These are phyloP conservation scores for Thelonectria rubi DNA, from an alignment of 2,329 filamentous ascomycete species.

Conservation along the genomic window DNA sequence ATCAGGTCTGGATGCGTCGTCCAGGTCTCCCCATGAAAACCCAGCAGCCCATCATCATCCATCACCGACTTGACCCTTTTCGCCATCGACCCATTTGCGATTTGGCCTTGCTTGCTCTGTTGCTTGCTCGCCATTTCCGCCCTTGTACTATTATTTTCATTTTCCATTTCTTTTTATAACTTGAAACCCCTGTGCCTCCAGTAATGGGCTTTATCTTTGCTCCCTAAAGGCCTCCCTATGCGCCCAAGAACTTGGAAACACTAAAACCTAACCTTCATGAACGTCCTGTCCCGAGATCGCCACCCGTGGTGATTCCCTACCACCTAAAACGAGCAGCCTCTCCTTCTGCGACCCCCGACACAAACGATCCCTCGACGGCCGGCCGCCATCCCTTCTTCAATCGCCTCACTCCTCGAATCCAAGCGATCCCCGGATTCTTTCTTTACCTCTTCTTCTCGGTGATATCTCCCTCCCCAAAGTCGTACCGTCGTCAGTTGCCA, in stretches of 20 bases:
- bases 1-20: conserved; percentile 31
- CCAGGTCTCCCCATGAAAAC: conserved; percentile 39
- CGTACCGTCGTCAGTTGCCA: conserved; percentile 23
- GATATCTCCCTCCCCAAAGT: background rate
- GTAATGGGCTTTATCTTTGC: conserved; percentile 32
- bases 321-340: conserved; percentile 24
- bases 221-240: conserved; percentile 35
- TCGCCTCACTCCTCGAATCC: conserved; percentile 22
- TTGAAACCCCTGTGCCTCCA: conserved; percentile 5
- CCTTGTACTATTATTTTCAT: conserved; percentile 25
- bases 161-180: background rate
- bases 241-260: conserved; percentile 27
- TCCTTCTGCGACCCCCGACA: conserved; percentile 28
- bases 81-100: conserved; percentile 42
- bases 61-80: conserved; percentile 42
- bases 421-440: background rate
- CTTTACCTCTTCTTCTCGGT: background rate
- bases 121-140: conserved; percentile 17
- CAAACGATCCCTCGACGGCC: conserved; percentile 30
- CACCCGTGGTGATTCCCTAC: conserved; percentile 38
- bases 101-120: conserved; percentile 30
- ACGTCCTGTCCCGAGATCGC: conserved; percentile 38
- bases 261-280: conserved; percentile 22
- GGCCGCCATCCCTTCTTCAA: conserved; percentile 26
- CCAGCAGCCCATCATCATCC: conserved; percentile 42